Base-by-base conservation (phyloP, 306 rosid genomes). In the Cucumis hystrix region DNA sequence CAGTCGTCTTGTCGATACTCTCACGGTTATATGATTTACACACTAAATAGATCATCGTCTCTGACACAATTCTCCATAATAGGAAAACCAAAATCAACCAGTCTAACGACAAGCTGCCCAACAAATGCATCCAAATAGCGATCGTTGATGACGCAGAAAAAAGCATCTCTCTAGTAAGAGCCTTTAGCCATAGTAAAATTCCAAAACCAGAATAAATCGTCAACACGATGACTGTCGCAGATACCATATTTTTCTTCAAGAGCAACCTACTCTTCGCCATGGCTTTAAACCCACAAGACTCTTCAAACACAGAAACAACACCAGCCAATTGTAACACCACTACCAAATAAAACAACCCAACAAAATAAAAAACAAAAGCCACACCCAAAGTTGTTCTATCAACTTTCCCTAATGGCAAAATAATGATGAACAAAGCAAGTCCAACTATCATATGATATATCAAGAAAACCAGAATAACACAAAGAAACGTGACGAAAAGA, bases 1-100 rank as follows among this genome's bases (percentile, higher is more conserved):
- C 62, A n/a, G 85, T 87, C 6, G 86, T 81, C 66, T 86, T 91
- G 77, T 90, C 94, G 43, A 91, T 87, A 55, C 79, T 88, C 80
- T 93, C 90, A 45, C 83, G 98, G 58, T 90, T 96, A 72, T 89
- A 82, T 0, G 98, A 90, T 81, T 91, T 93, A 85, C 97, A 91
- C 7, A 91, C 92, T 4, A 93, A 86, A 80, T 93, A 93, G 9
- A 91, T 75, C 77, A 90, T 90, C 0, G 96, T 88, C 75, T 87
- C 90, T 11, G 83, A 37, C 7, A 91, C 97, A 33, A 88, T 88
- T 33, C 81, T 81, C 69, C 87, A 83, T 63, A 87, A 69, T 9
- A 85, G 54, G 82, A 91, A 28, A 52, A 16, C 81, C 5, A 82
- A 74, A 54, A 90, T 69, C 52, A 88, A 33, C 68, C 86, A 33